Percentiles rank a stretch among this genome's conserved stretches.
These are phyloP conservation scores for Echites panduratus DNA, from an alignment of 257 asterid genomes.

Conservation along the genomic window DNA sequence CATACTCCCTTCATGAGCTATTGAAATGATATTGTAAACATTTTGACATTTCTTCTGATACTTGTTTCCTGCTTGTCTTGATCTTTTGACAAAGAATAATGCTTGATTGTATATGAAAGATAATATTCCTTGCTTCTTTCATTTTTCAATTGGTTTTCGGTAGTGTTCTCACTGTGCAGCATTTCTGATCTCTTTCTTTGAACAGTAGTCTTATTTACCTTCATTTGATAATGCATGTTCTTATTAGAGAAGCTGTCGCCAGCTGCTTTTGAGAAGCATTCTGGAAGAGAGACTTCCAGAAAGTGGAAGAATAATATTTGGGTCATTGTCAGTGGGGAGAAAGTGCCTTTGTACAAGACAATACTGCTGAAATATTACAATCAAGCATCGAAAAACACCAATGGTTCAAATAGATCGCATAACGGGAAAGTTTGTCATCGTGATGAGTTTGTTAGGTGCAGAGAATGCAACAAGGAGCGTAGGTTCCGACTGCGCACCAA, in stretches of 20 bases:
- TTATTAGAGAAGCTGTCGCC: constrained; percentile 46
- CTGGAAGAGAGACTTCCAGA: constrained; percentile 52
- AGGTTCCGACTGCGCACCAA: constrained; percentile 46
- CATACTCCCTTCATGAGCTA: not conserved
- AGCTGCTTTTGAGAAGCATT: constrained; percentile 57
- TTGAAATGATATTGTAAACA: not conserved
- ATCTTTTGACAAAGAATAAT: not conserved
- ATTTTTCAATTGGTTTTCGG: not conserved
- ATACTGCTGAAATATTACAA: constrained; percentile 45
- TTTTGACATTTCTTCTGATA: not conserved
- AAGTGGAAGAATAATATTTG: constrained; percentile 57
- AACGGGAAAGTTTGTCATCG: constrained; percentile 35
- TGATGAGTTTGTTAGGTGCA: constrained; percentile 43
- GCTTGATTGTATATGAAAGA: not conserved
- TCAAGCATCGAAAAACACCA: constrained; percentile 36
- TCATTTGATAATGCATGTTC: constrained; percentile 13
- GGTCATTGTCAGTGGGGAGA: constrained; percentile 47
- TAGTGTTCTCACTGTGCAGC: not conserved
- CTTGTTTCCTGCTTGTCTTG: not conserved
- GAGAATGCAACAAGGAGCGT: constrained; percentile 37
- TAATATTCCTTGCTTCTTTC: not conserved
- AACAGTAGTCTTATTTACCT: constrained; percentile 1
- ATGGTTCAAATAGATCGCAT: constrained; percentile 31
- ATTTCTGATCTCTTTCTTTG: not conserved
- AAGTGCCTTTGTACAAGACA: constrained; percentile 47